Conservation (phyloP, 2,329 filamentous ascomycete species). For the Colletotrichum incanum region DNA sequence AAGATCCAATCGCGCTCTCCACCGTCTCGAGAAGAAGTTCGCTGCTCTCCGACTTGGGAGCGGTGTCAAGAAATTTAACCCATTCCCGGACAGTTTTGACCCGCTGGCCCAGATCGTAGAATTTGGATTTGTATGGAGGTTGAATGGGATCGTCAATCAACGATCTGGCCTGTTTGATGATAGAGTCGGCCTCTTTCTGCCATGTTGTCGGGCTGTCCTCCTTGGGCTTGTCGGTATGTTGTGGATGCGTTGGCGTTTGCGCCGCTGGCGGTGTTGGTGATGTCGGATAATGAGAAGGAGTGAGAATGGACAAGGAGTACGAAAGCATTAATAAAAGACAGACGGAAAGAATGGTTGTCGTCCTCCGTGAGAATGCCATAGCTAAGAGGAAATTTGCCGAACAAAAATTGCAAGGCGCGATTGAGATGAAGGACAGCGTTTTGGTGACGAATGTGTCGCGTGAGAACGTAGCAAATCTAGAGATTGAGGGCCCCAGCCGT, state of each 20-base stretch:
- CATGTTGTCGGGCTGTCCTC: background rate
- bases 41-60: constrained; percentile 3
- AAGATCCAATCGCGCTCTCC: background rate
- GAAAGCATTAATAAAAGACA: too few relatives aligned
- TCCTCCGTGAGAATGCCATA: too few relatives aligned
- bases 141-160: constrained; percentile 48
- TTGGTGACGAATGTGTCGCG: too few relatives aligned
- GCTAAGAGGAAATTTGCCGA: too few relatives aligned
- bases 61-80: constrained; percentile 30
- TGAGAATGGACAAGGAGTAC: too few relatives aligned
- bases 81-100: constrained; percentile 43
- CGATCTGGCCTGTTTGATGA: background rate
- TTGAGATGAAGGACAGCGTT: too few relatives aligned
- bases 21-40: constrained; percentile 1
- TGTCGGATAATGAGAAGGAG: constrained; percentile 2
- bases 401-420: too few relatives aligned
- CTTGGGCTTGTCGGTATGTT: background rate
- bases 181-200: constrained; percentile 1
- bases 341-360: too few relatives aligned
- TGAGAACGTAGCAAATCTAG: too few relatives aligned
- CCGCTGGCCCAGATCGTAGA: constrained; percentile 53
- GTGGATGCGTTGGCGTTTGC: constrained; percentile 7
- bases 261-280: background rate
- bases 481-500: too few relatives aligned
- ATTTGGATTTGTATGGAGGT: constrained; percentile 49